Evolutionary conservation across 2,329 filamentous ascomycete genomes (phyloP).

Genomic region (Cladorrhinum sp.): DNA sequence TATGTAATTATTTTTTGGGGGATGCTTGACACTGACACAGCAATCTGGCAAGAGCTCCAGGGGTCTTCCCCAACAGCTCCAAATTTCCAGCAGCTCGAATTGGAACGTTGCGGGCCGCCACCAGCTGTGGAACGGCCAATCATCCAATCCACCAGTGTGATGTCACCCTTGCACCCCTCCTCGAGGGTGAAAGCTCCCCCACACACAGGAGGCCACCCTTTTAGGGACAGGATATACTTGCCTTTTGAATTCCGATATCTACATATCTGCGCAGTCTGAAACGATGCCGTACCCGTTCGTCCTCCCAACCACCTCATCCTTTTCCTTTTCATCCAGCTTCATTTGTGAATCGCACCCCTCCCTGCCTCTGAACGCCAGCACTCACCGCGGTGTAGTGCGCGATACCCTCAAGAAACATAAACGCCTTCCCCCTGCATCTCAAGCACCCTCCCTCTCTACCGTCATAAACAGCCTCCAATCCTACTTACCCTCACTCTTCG

Average conservation of each 20-base stretch:
- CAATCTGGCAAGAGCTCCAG: conserved; percentile 23
- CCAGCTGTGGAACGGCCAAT: conserved; percentile 14
- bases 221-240: too few relatives aligned
- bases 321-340: conserved; percentile 77
- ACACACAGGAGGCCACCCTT: not conserved
- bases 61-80: conserved; percentile 18
- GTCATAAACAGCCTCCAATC: conserved; percentile 67
- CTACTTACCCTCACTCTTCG: conserved; percentile 82
- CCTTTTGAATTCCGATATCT: too few relatives aligned
- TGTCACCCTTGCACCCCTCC: conserved; percentile 13
- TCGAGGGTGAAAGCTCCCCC: not conserved
- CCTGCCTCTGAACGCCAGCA: conserved; percentile 76
- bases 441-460: conserved; percentile 66
- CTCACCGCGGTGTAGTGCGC: conserved; percentile 77
- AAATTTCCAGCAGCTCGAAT: not conserved
- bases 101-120: conserved; percentile 15
- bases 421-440: conserved; percentile 69
- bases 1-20: conserved; percentile 7
- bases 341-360: conserved; percentile 83
- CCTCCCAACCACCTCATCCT: conserved; percentile 84
- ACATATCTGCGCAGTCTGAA: not conserved
- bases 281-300: conserved; percentile 85
- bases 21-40: not conserved
- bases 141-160: conserved; percentile 11
- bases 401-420: conserved; percentile 87